Percentiles rank a stretch among this genome's conserved stretches.
Conservation (phyloP, 768 basidiomycete genomes). For the Russula abietina region DNA sequence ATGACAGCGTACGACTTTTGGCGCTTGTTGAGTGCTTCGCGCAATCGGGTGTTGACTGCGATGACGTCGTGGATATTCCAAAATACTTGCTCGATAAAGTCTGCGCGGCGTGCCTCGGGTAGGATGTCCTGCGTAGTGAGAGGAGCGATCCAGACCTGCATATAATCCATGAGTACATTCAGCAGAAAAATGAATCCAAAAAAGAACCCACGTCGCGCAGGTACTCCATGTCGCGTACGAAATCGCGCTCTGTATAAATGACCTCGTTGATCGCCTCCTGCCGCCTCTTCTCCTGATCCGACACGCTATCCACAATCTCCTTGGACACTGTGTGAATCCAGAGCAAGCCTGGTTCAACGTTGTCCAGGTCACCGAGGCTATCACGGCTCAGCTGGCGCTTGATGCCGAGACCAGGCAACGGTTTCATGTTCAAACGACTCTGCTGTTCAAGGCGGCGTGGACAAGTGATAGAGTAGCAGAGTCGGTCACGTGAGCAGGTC, state of each 20-base stretch:
- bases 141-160: constrained; percentile 80
- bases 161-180: neutral
- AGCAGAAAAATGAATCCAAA: constrained; percentile 6
- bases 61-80: constrained; percentile 97
- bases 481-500: constrained; percentile 85
- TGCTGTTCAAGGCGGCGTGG: constrained; percentile 93
- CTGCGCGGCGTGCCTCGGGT: constrained; percentile 64
- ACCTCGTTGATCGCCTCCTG: constrained; percentile 99
- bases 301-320: constrained; percentile 88
- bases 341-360: constrained; percentile 70
- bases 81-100: constrained; percentile 91
- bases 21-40: constrained; percentile 89
- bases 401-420: constrained; percentile 75
- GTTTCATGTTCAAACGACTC: constrained; percentile 89
- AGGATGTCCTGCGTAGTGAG: constrained; percentile 74
- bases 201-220: constrained; percentile 71
- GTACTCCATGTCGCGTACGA: constrained; percentile 97
- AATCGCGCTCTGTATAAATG: constrained; percentile 90
- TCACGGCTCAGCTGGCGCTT: constrained; percentile 67
- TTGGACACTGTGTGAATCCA: constrained; percentile 97
- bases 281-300: constrained; percentile 87
- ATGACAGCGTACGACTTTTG: constrained; percentile 95
- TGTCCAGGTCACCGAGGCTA: constrained; percentile 67
- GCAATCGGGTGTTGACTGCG: constrained; percentile 81
- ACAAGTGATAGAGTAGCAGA: constrained; percentile 98